Evolutionary conservation across 2,329 filamentous ascomycete species (phyloP).

Genomic region (Cladosporium sphaerospermum): DNA sequence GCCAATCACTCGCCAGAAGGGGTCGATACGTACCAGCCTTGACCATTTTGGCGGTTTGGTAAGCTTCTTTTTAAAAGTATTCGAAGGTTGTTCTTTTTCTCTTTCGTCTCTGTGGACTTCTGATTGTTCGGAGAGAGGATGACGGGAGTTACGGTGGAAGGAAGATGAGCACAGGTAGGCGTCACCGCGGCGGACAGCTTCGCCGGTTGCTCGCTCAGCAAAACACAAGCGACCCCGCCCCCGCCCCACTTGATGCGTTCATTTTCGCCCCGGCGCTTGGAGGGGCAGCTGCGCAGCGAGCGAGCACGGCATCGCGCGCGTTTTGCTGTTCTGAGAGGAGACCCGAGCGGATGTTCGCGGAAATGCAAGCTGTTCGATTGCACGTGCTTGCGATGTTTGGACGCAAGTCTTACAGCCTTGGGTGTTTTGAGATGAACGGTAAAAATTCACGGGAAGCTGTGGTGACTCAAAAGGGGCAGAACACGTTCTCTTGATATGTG

Average conservation of each 20-base stretch:
- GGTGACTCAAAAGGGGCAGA: neutral
- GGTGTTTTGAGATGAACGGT: too few species aligned
- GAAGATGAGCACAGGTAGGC: neutral
- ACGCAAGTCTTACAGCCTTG: neutral
- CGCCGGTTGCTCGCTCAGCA: constrained; percentile 5
- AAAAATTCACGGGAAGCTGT: neutral
- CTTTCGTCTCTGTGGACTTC: constrained; percentile 10
- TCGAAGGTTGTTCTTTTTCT: constrained; percentile 5
- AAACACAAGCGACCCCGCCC: constrained; percentile 4
- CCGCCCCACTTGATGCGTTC: constrained; percentile 6
- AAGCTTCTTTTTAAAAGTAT: constrained; percentile 24
- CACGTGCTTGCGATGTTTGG: neutral
- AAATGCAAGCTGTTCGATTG: neutral
- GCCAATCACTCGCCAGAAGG: constrained; percentile 13
- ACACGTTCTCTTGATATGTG: neutral
- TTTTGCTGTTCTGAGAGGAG: constrained; percentile 2
- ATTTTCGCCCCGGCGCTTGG: neutral
- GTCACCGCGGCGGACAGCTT: neutral
- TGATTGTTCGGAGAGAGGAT: neutral
- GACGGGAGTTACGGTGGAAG: neutral
- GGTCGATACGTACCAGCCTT: constrained; percentile 72
- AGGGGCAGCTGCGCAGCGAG: neutral
- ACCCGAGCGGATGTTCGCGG: neutral
- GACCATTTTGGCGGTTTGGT: constrained; percentile 76
- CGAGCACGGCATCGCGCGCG: constrained; percentile 3